These are phyloP conservation scores for Metschnikowia lochheadii DNA, from an alignment of 805 yeast species.

Conservation along the genomic window DNA sequence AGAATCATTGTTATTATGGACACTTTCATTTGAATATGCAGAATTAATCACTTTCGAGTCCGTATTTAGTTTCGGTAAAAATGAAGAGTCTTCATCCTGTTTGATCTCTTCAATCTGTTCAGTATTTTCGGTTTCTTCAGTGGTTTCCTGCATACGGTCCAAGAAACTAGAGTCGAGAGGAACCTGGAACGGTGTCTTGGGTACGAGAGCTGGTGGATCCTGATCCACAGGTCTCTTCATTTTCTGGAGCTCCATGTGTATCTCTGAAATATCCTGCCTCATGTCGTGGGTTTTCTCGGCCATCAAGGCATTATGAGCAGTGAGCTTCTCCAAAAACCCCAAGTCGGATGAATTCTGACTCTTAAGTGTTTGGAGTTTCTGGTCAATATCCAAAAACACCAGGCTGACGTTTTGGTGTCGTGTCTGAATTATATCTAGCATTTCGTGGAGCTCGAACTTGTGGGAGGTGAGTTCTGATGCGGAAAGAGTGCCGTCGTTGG, in stretches of 20 bases:
- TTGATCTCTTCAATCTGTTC: no score
- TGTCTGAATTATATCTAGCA: conserved; percentile 10
- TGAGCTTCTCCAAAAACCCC: conserved; percentile 12
- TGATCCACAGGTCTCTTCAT: conserved; percentile 2
- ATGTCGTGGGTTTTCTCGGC: conserved; percentile 14
- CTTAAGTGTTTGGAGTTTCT: conserved; percentile 8
- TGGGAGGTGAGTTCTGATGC: background rate
- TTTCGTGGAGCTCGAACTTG: conserved; percentile 10
- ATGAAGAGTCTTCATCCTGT: no score
- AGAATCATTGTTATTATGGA: no score
- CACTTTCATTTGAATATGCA: no score
- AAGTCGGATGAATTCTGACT: conserved; percentile 13
- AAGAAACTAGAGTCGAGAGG: conserved; percentile 2
- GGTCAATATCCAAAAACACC: conserved; percentile 7
- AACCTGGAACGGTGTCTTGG: background rate
- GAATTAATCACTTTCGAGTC: no score
- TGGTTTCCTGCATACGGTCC: background rate
- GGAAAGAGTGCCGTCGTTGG: background rate
- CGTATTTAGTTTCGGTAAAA: no score
- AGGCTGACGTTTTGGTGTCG: conserved; percentile 9
- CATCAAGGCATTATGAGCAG: conserved; percentile 13
- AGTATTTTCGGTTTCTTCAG: no score
- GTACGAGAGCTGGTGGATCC: background rate
- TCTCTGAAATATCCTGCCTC: conserved; percentile 11
- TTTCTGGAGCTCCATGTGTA: conserved; percentile 5